These are phyloP conservation scores for Mesembryanthemum crystallinum DNA, from an alignment of 148 eudicot genomes.

Conservation along the genomic window DNA sequence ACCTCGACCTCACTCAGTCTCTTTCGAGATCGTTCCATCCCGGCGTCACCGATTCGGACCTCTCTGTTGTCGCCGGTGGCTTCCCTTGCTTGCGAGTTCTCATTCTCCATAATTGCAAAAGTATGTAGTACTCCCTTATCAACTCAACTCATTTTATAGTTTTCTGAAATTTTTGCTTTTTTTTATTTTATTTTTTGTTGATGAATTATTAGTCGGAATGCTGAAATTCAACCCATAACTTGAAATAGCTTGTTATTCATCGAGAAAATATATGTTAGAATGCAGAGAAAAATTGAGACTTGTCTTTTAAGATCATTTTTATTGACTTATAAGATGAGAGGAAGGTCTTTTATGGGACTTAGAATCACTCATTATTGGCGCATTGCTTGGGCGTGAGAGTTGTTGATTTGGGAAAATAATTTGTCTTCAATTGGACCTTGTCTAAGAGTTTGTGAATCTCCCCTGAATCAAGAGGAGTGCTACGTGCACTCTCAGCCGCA, in stretches of 20 bases:
- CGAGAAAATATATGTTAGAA: background rate
- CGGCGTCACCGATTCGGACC: constrained; percentile 83
- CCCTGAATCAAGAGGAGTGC: no score
- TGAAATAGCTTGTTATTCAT: background rate
- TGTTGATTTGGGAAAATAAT: background rate
- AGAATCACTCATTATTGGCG: background rate
- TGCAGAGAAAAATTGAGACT: background rate
- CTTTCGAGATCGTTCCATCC: constrained; percentile 70
- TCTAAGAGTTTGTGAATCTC: no score
- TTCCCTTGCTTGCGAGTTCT: constrained; percentile 59
- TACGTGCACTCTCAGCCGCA: no score
- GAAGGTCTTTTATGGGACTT: background rate
- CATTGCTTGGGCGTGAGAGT: background rate
- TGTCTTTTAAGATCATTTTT: background rate
- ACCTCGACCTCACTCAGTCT: constrained; percentile 79
- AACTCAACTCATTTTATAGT: background rate
- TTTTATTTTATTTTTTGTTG: background rate
- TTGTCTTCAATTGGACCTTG: background rate
- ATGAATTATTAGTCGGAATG: background rate
- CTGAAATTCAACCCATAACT: background rate
- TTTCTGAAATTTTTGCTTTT: background rate
- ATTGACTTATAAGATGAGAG: no score
- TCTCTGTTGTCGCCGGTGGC: constrained; percentile 56
- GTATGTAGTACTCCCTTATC: constrained; percentile 31
- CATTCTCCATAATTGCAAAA: constrained; percentile 59